Base-by-base conservation (phyloP, 164 flowering plant species). In the Aristolochia californica region DNA sequence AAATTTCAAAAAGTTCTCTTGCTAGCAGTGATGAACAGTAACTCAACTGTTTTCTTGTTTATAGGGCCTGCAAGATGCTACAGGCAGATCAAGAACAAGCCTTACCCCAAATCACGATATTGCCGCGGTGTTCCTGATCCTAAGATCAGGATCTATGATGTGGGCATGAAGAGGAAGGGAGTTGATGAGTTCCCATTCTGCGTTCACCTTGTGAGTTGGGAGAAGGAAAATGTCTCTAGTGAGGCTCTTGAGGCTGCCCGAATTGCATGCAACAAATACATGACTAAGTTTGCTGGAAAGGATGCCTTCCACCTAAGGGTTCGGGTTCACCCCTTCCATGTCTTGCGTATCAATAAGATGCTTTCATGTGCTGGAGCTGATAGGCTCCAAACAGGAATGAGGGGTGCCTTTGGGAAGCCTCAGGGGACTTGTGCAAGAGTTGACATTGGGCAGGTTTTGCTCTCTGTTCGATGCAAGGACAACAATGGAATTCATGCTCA, bases 301-400 rank as follows among this genome's bases (percentile, higher is more conserved):
- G 86, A 81, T 62, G 78, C 83, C 5, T 81, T 81, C 77, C 86
- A 81, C 56, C 63, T 81, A 58, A 63, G 86, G 43, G 83, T 81
- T 30, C 63, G 83, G 50, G 85, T 81, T 8, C 85, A 81, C 40
- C 85, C 83, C 20, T 81, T 81, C 76, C 86, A 81, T 72, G 86
- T 81, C 27, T 49, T 81, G 62, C 74, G 86, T 0, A 81, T 81
- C 74, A 79, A 79, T 77, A 81, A 81, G 69, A 81, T 81, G 86
- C 80, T 81, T 53, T 81, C 86, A 2, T 81, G 86, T 70, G 86
- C 86, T 49, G 86, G 86, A 48, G 86, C 86, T 68, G 83, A 79
- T 77, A 75, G 86, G 68, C 83, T 81, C 55, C 86, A 81, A n/a
- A n/a, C n/a, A n/a, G n/a, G n/a, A n/a, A n/a, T n/a, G n/a, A n/a